phyloP scores from a whole-genome alignment of 1,139 yeast species.

The Eremothecium coryli region DNA sequence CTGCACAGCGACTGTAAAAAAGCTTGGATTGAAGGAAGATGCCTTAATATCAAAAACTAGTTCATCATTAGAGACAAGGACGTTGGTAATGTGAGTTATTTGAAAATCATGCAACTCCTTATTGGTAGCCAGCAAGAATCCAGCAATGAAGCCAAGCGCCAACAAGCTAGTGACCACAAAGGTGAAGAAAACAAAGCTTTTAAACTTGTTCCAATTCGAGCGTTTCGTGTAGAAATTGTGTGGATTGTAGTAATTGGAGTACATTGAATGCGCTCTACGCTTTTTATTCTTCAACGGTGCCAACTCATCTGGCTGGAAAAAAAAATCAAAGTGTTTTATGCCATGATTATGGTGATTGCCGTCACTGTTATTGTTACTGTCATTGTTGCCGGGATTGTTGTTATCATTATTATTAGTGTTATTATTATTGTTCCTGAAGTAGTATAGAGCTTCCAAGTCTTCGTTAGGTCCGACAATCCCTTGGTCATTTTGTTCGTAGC shows the following conservation, averaged over 20 bases:
- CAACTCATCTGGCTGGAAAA: slow-evolving; percentile 9
- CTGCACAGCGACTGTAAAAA: slow-evolving; percentile 55
- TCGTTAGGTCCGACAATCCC: neutral
- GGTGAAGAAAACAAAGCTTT: slow-evolving; percentile 48
- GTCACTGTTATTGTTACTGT: slow-evolving; percentile 5
- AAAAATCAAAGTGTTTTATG: slow-evolving; percentile 9
- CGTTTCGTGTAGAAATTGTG: slow-evolving; percentile 39
- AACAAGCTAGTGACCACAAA: slow-evolving; percentile 47
- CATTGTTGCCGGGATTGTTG: slow-evolving; percentile 2
- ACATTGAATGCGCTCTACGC: slow-evolving; percentile 33
- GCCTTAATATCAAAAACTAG: slow-evolving; percentile 69
- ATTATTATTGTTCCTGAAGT: slow-evolving; percentile 2
- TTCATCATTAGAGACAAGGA: slow-evolving; percentile 78
- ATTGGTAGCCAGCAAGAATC: slow-evolving; percentile 78
- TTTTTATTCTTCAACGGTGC: slow-evolving; percentile 9
- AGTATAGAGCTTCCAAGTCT: neutral
- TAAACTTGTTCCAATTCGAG: slow-evolving; percentile 30
- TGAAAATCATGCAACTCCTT: slow-evolving; percentile 68
- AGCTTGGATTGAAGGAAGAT: slow-evolving; percentile 82
- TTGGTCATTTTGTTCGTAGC: slow-evolving; percentile 2
- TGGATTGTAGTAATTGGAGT: slow-evolving; percentile 38
- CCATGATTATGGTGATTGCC: slow-evolving; percentile 16
- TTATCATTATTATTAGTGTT: slow-evolving; percentile 2
- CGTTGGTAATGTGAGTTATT: slow-evolving; percentile 53
- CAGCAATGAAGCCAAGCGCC: slow-evolving; percentile 66